These are phyloP conservation scores for Cnidoscolus chayamansa DNA, from an alignment of 441 rosid genomes.

Conservation along the genomic window DNA sequence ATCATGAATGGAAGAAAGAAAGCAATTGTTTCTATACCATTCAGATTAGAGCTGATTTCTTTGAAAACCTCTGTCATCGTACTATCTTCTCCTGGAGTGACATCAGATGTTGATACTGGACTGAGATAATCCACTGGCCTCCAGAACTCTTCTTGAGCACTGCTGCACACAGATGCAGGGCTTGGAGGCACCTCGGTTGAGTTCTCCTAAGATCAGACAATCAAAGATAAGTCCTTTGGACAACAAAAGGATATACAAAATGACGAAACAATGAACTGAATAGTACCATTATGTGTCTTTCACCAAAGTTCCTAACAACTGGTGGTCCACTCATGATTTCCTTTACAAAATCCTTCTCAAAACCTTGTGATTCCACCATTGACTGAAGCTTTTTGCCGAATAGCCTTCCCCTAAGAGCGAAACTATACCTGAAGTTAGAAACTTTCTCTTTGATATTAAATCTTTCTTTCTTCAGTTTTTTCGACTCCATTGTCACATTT, in stretches of 20 bases:
- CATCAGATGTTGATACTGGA: conserved; percentile 58
- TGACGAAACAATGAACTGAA: neutral
- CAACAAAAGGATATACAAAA: neutral
- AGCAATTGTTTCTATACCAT: conserved; percentile 45
- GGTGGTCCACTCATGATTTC: conserved; percentile 67
- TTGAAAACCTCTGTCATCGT: conserved; percentile 55
- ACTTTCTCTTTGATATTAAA: conserved; percentile 76
- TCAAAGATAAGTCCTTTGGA: conserved; percentile 3
- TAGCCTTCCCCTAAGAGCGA: conserved; percentile 61
- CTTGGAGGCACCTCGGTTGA: conserved; percentile 96
- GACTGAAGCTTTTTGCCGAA: conserved; percentile 73
- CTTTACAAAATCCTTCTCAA: conserved; percentile 46
- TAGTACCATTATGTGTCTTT: conserved; percentile 47
- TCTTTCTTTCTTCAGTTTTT: conserved; percentile 60
- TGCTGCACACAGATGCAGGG: conserved; percentile 83
- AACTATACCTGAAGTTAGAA: conserved; percentile 58
- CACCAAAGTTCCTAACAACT: conserved; percentile 45
- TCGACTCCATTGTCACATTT: conserved; percentile 37
- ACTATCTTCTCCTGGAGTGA: conserved; percentile 43
- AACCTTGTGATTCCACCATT: conserved; percentile 46
- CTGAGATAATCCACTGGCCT: conserved; percentile 52
- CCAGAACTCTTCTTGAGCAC: conserved; percentile 73
- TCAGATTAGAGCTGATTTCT: conserved; percentile 72
- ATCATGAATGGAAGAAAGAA: neutral
- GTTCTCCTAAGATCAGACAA: conserved; percentile 54